Conservation (phyloP, 2,329 filamentous ascomycete genomes). For the Cladosporium sp. region DNA sequence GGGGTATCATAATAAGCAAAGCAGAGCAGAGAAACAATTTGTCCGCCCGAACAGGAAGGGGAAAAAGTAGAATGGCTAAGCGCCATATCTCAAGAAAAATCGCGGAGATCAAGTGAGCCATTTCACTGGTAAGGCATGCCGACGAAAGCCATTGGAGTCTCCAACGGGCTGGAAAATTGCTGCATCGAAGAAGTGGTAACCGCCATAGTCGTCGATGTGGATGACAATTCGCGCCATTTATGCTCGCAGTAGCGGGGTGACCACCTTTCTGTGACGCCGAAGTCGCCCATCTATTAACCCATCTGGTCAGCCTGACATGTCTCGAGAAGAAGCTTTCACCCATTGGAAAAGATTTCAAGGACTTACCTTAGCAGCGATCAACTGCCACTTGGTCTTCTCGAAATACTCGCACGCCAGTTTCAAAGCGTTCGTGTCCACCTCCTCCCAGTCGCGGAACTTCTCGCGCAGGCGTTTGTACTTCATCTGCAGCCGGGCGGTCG, state of each 20-base stretch:
- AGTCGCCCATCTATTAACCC: slow-evolving; percentile 48
- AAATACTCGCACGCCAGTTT: slow-evolving; percentile 50
- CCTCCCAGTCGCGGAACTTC: slow-evolving; percentile 49
- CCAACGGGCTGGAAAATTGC: slow-evolving; percentile 28
- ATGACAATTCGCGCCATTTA: slow-evolving; percentile 47
- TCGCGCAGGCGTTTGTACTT: slow-evolving; percentile 50
- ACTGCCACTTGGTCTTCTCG: slow-evolving; percentile 51
- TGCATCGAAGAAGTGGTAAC: background rate
- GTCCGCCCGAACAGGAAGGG: background rate
- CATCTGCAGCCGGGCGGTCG: slow-evolving; percentile 53
- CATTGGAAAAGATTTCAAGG: background rate
- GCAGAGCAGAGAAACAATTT: background rate
- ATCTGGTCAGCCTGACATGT: slow-evolving; percentile 2
- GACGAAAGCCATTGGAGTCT: slow-evolving; percentile 20
- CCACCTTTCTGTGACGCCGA: slow-evolving; percentile 49
- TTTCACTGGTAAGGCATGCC: slow-evolving; percentile 22
- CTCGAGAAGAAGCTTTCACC: too few relatives aligned
- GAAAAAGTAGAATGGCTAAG: background rate
- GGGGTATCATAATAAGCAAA: slow-evolving; percentile 20
- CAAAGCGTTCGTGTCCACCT: slow-evolving; percentile 47
- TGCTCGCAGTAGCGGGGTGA: slow-evolving; percentile 46
- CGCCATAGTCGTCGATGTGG: slow-evolving; percentile 15
- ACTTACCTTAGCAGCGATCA: slow-evolving; percentile 48
- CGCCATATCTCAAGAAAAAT: background rate
- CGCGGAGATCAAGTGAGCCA: background rate